Base-by-base conservation (phyloP, 2,329 filamentous ascomycete genomes). In the Moelleriella libera region DNA sequence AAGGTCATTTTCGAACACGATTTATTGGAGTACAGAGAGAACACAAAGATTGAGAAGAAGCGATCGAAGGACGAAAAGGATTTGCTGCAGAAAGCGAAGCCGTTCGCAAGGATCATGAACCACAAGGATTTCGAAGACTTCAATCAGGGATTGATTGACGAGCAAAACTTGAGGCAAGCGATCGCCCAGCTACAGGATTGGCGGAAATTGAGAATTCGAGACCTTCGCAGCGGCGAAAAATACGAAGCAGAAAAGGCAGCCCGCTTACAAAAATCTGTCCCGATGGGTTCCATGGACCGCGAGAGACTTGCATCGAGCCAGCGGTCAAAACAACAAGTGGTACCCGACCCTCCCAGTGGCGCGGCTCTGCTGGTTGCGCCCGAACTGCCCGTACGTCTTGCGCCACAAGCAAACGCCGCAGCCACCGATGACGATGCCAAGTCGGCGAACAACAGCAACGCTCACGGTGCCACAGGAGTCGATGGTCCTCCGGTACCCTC, bases 1-100 rank as follows among this genome's bases (percentile, higher is more conserved):
- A 94, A 92, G 68, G 85, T 97, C 45, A 85, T 98, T 5, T 97
- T 98, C 57, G 89, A 97, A 60, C 92, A 98, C 64, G 85, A 85
- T 50, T 72, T 98, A 30, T 72, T 98, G 4, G 90, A 98, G 48
- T 98, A 98, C 59, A 76, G 88, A 52, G 94, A 95, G 63, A 95
- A 95, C 61, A 83, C 78, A 30, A 85, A 88, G 45, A 64, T 83
- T 5, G 92, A 98, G 60, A 98, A 97, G 76, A 95, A 89, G 67
- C 79, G 89, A 34, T 94, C 88, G 0, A 97, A 97, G 60, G 92
- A 98, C 61, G 92, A 98, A 63, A 79, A 84, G 47, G 92, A 97
- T 47, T 67, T 97, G 11, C 66, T 95, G 12, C 90, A 90, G 66
- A 95, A 94, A 62, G 85, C 88, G 5, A 98, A 98, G 58, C 92